Evolutionary conservation across 495 filamentous ascomycete genomes (phyloP), one percentile per base, ranked within the genome.

Genomic region (Penicillium samsonianum): DNA sequence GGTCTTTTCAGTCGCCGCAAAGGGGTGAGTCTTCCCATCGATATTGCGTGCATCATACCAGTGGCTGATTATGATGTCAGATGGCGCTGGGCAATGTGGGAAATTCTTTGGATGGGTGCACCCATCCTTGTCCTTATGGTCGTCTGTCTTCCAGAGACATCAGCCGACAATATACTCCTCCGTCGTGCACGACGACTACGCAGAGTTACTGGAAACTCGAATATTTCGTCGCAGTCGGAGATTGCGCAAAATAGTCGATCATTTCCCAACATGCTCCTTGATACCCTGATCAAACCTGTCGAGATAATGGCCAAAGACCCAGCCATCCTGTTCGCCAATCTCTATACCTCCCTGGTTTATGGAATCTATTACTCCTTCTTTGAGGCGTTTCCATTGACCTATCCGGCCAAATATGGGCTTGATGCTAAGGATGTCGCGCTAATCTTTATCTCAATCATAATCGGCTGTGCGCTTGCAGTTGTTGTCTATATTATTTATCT

Each of bases 361-460:
- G 81, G 75, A 11, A 86, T 85, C 67, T 86, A 81, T 67, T 87
- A 86, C 67, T 77, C 71, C 48, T 87, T 86, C 50, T 73, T 76
- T 52, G 67, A 60, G 16, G 63, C 61, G 0, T 74, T 75, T 44
- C 61, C 64, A 6, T 43, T 74, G 1, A 65, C 73, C 1, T 77
- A 70, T 50, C 23, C 56, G n/a, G 57, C 38, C n/a, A 63, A 68
- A 8, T 67, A 73, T 35, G 63, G 61, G 2, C 72, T 77, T 44
- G 61, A 60, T 35, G 43, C 59, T 17, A 59, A 57, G 5, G 25
- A 60, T n/a, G 45, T 61, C 9, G 64, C 67, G 3, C 58, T 72
- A 0, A 44, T 56, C 12, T 60, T 60, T 12, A 20, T 60, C 12
- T 22, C 52, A 4, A n/a, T 50, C 5, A 16, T 41, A 1, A 23